Conservation (phyloP, 495 filamentous ascomycete genomes). For the Cercophora samala region DNA sequence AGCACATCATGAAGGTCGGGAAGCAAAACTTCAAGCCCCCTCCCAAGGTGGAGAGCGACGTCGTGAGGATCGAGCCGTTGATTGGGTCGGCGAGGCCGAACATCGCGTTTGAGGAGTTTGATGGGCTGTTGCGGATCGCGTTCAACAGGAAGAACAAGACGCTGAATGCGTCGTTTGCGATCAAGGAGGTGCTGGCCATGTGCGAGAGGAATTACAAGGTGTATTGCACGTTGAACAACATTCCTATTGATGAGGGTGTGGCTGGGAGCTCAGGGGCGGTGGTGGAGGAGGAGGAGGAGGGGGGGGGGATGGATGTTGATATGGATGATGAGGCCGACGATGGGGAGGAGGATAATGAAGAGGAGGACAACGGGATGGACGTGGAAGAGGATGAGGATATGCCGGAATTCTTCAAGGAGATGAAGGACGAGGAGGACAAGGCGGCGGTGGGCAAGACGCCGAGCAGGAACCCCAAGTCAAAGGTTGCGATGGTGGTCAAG, state of each 20-base stretch:
- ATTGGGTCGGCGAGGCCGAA: constrained; percentile 66
- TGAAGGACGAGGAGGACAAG: constrained; percentile 41
- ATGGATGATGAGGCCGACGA: constrained; percentile 48
- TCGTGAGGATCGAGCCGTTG: constrained; percentile 34
- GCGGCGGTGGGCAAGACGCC: constrained; percentile 43
- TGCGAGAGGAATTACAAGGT: constrained; percentile 82
- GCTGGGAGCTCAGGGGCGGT: constrained; percentile 30
- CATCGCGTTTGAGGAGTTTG: constrained; percentile 91
- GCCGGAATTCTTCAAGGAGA: constrained; percentile 74
- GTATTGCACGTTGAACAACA: constrained; percentile 80
- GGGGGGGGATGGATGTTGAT: constrained; percentile 56
- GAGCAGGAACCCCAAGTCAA: constrained; percentile 60
- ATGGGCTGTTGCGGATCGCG: constrained; percentile 78
- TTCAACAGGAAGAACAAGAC: constrained; percentile 68
- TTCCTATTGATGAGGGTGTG: constrained; percentile 69
- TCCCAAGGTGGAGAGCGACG: constrained; percentile 78
- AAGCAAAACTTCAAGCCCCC: constrained; percentile 94
- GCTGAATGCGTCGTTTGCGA: constrained; percentile 67
- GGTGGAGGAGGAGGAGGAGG: constrained; percentile 38
- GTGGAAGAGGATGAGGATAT: constrained; percentile 51
- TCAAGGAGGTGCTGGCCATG: constrained; percentile 73
- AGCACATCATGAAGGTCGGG: constrained; percentile 86
- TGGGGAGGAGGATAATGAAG: constrained; percentile 49
- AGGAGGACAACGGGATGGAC: constrained; percentile 41
- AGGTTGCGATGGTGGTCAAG: constrained; percentile 70